Evolutionary conservation across 306 rosid genomes (phyloP).

Genomic region (cucumber (Cucumis sativus)): DNA sequence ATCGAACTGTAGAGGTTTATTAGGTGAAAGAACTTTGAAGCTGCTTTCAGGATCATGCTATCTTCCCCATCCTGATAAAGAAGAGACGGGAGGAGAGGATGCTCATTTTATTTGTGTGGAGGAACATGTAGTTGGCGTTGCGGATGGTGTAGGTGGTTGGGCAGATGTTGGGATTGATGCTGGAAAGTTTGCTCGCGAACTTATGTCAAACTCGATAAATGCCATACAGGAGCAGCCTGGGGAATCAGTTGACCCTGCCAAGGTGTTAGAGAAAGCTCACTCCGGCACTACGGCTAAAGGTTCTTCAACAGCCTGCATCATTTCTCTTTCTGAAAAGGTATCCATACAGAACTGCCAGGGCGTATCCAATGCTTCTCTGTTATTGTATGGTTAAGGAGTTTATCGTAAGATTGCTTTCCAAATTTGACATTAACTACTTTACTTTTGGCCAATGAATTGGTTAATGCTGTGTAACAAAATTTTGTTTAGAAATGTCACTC

Average conservation of each 20-base stretch:
- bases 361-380: neutral
- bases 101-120: constrained; percentile 78
- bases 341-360: neutral
- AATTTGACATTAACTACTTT: neutral
- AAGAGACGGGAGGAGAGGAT: constrained; percentile 83
- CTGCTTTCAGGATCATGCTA: constrained; percentile 71
- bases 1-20: constrained; percentile 25
- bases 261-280: constrained; percentile 84
- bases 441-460: neutral
- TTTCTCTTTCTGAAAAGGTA: constrained; percentile 62
- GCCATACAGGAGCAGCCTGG: constrained; percentile 64
- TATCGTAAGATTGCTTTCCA: neutral
- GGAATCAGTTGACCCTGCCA: constrained; percentile 46
- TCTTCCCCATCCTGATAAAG: constrained; percentile 91
- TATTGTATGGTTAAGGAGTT: neutral
- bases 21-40: constrained; percentile 42
- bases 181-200: constrained; percentile 65
- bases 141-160: constrained; percentile 98
- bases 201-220: constrained; percentile 47
- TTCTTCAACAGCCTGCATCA: constrained; percentile 86
- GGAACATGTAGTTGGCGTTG: constrained; percentile 72
- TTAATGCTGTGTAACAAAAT: neutral
- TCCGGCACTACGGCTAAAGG: constrained; percentile 52
- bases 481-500: neutral
- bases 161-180: constrained; percentile 86